phyloP scores from a whole-genome alignment of 306 rosid genomes.

The Citrullus mucosospermus region DNA sequence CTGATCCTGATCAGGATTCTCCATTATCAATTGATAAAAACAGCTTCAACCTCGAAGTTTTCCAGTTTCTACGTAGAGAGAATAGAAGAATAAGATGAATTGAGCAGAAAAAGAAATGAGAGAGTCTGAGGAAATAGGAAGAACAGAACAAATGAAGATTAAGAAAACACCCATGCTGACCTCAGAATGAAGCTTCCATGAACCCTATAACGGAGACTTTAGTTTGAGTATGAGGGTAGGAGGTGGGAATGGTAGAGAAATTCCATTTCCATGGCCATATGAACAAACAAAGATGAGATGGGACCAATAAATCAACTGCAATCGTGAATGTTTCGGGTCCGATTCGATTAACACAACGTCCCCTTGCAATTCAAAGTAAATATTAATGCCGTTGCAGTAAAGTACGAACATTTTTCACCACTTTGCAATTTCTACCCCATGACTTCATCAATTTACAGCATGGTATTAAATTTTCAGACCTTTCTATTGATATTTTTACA shows the following conservation, averaged over 20 bases:
- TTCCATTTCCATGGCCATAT: not conserved
- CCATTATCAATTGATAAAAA: slow-evolving; percentile 19
- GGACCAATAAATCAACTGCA: slow-evolving; percentile 1
- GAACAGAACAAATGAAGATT: not conserved
- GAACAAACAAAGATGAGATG: not conserved
- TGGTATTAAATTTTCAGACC: no score
- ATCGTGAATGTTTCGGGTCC: slow-evolving; percentile 1
- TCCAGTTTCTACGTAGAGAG: slow-evolving; percentile 13
- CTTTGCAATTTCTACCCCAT: not conserved
- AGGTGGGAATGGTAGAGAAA: slow-evolving; percentile 17
- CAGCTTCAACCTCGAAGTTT: slow-evolving; percentile 12
- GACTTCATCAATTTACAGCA: not conserved
- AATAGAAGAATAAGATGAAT: not conserved
- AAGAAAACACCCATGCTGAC: not conserved
- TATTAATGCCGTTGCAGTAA: not conserved
- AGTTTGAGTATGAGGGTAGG: slow-evolving; percentile 2
- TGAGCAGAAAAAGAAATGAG: slow-evolving; percentile 10
- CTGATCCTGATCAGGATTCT: slow-evolving; percentile 36
- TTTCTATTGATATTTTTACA: no score
- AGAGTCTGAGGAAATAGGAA: not conserved
- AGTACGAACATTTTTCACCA: not conserved
- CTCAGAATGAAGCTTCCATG: slow-evolving; percentile 9
- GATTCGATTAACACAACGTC: not conserved
- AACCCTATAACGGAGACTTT: slow-evolving; percentile 27
- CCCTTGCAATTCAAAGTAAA: not conserved